A percentile compares a stretch with the other conserved stretches of the same genome.
Evolutionary conservation across 805 yeast species (phyloP).

Genomic region (Wickerhamomyces xylosicus): DNA sequence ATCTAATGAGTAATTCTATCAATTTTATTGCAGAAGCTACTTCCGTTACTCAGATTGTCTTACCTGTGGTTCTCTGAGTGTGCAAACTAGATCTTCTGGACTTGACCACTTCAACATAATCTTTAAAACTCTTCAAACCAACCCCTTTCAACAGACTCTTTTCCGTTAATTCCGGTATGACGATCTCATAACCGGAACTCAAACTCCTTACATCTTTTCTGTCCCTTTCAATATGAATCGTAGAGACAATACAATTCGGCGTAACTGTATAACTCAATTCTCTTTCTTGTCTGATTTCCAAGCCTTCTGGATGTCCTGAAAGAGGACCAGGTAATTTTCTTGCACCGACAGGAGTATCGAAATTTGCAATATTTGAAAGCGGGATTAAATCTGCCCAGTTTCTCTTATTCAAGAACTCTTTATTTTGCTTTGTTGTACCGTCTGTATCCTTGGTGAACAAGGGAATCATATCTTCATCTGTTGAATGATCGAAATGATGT

Average conservation of each 20-base stretch:
- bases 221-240: slow-evolving; percentile 67
- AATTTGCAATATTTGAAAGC: slow-evolving; percentile 11
- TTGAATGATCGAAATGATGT: slow-evolving; percentile 54
- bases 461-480: slow-evolving; percentile 78
- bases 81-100: no score
- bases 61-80: no score
- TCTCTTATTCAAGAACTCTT: slow-evolving; percentile 50
- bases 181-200: slow-evolving; percentile 56
- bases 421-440: slow-evolving; percentile 36
- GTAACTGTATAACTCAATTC: slow-evolving; percentile 44
- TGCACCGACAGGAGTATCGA: slow-evolving; percentile 21
- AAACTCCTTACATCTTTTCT: slow-evolving; percentile 33
- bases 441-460: slow-evolving; percentile 53
- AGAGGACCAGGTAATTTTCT: slow-evolving; percentile 34
- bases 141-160: slow-evolving; percentile 8
- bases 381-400: slow-evolving; percentile 68
- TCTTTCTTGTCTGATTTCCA: slow-evolving; percentile 18
- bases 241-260: slow-evolving; percentile 49
- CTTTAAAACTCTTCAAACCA: slow-evolving; percentile 9
- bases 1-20: no score
- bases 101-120: no score
- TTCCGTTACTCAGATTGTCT: no score
- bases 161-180: slow-evolving; percentile 49
- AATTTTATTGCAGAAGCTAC: no score
- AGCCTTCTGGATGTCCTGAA: slow-evolving; percentile 4